Evolutionary conservation across 129 eudicot species (phyloP).

Genomic region (Tagetes patula): DNA sequence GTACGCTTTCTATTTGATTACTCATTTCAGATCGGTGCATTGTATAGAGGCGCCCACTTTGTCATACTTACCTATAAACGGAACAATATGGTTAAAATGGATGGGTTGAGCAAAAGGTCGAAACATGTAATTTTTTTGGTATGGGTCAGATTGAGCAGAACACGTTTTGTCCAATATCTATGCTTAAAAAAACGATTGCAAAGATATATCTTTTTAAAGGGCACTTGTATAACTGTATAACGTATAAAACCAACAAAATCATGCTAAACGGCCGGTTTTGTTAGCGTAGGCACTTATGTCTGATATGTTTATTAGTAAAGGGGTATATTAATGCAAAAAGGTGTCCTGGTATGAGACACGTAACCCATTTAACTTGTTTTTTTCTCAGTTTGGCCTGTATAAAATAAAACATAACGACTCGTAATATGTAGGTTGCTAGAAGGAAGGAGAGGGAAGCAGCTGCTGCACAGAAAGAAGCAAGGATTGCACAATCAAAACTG

Average conservation of each 20-base stretch:
- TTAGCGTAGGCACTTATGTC: background rate
- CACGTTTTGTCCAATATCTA: background rate
- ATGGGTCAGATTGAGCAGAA: background rate
- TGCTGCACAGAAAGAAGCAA: constrained; percentile 69
- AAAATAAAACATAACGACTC: background rate
- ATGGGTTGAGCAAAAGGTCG: background rate
- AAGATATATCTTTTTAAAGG: background rate
- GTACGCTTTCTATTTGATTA: constrained; percentile 28
- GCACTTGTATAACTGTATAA: background rate
- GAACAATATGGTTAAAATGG: background rate
- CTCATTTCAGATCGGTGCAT: background rate
- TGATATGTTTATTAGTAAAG: background rate
- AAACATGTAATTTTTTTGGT: background rate
- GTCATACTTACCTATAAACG: background rate
- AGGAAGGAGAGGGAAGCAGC: constrained; percentile 75
- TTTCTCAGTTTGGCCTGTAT: background rate
- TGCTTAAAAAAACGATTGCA: background rate
- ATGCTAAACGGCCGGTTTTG: background rate
- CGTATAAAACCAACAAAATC: background rate
- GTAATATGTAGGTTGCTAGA: constrained; percentile 55
- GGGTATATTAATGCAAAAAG: background rate
- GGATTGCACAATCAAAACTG: constrained; percentile 43
- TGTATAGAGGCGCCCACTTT: background rate
- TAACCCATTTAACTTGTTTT: background rate
- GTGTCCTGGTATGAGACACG: background rate